phyloP scores from a whole-genome alignment of 768 basidiomycete species.

The Tulasnella sp. region DNA sequence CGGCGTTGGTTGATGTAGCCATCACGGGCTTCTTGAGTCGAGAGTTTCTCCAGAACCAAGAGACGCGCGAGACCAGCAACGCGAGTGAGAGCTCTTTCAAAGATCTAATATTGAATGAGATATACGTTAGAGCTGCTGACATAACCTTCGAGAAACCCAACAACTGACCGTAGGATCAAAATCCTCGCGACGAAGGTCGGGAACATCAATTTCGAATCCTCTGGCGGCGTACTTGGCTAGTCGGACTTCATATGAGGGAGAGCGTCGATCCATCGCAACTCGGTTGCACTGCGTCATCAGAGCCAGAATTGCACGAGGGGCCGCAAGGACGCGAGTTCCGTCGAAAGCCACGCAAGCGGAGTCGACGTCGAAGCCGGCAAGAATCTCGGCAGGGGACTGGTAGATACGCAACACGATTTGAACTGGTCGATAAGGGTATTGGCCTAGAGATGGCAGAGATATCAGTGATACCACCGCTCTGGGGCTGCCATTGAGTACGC shows the following conservation, averaged over 20 bases:
- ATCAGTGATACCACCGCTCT: no score
- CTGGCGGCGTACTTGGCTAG: constrained; percentile 55
- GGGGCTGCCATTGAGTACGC: neutral
- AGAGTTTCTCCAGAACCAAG: constrained; percentile 56
- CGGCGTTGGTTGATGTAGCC: constrained; percentile 49
- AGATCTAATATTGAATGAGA: constrained; percentile 43
- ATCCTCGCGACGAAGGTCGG: constrained; percentile 47
- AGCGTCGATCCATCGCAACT: constrained; percentile 56
- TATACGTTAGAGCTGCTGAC: constrained; percentile 27
- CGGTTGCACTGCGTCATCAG: constrained; percentile 67
- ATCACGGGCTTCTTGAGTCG: constrained; percentile 43
- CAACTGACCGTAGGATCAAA: constrained; percentile 55
- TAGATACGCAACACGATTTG: constrained; percentile 65
- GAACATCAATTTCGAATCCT: constrained; percentile 56
- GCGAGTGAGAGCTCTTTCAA: constrained; percentile 54
- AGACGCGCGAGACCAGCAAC: constrained; percentile 60
- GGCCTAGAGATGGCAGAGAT: constrained; percentile 38
- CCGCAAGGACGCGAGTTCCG: constrained; percentile 54
- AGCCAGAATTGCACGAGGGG: constrained; percentile 55
- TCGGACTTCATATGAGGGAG: constrained; percentile 59
- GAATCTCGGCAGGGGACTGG: constrained; percentile 57
- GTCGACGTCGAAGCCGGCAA: constrained; percentile 66
- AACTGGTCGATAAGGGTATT: constrained; percentile 62
- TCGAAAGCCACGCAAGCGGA: constrained; percentile 58
- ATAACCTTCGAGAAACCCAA: constrained; percentile 41